Base-by-base conservation (phyloP, 768 basidiomycete species). In the Termitomyces sp. region DNA sequence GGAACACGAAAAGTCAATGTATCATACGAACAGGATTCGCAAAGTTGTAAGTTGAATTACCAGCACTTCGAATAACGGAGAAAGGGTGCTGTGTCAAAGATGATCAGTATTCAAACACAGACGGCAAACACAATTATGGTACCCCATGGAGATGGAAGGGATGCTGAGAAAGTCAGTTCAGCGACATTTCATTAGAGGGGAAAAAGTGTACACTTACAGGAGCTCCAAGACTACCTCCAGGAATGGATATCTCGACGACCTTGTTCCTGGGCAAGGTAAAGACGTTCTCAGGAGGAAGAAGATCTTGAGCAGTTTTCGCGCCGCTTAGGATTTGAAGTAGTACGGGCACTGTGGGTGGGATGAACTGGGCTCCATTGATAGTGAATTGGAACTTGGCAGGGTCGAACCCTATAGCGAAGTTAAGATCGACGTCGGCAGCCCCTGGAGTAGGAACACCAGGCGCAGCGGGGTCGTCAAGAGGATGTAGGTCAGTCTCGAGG, bases 251-350 rank as follows among this genome's bases (percentile, higher is more conserved):
- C 58, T 82, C 78, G 20, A 82, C 61, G 63, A 76, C 67, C 47
- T 72, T 70, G 60, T 82, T 78, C 9, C 66, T 69, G 0, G 79
- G 78, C 18, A 86, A 68, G 5, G 70, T 62, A 61, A 78, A 80
- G 8, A 85, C 72, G n/a, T 72, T 70, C 10, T 78, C 79, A 1
- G 66, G 30, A 0, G 75, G 85, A 32, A 84, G 67, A n/a, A 87
- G 70, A 1, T 80, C 72, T 18, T 71, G 63, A 0, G 84, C 74
- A 16, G 73, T 70, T 35, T 68, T 69, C 6, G 78, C 77, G 0
- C 85, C 85, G 52, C 79, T 84, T 35, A 86, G 63, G 38, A 85
- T 80, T 61, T 86, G 85, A 14, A 85, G 74, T 7, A 86, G 74
- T 10, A 84, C 77, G 0, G 85, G 84, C 0, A 77, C 68, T 0